These are phyloP conservation scores for Globisporangium barbulae DNA, from an alignment of 352 stramenopile species.

Conservation along the genomic window DNA sequence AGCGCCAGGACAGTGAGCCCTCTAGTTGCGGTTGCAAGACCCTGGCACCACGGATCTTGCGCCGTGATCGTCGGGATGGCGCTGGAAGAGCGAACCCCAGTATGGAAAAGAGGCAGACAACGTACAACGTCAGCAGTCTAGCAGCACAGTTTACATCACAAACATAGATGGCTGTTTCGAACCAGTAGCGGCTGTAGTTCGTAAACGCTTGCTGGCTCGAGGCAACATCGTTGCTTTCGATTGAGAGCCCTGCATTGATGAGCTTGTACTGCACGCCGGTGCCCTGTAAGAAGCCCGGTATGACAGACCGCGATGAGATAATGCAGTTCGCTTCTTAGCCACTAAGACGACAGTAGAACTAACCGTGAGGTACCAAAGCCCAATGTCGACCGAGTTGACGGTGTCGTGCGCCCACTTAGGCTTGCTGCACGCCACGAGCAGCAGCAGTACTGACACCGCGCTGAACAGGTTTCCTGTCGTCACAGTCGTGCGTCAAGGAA, in stretches of 20 bases:
- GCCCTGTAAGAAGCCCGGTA: slow-evolving; percentile 25
- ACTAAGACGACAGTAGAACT: slow-evolving; percentile 1
- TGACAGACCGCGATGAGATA: background rate
- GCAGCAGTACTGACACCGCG: slow-evolving; percentile 42
- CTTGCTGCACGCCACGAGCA: slow-evolving; percentile 41
- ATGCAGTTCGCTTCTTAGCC: background rate
- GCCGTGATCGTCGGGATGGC: slow-evolving; percentile 29
- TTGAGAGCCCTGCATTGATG: slow-evolving; percentile 58
- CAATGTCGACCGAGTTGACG: slow-evolving; percentile 72
- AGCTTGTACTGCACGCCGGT: slow-evolving; percentile 79
- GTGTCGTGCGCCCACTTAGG: slow-evolving; percentile 58
- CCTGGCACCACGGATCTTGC: slow-evolving; percentile 68
- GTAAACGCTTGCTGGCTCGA: slow-evolving; percentile 22
- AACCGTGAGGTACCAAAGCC: slow-evolving; percentile 66
- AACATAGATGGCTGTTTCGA: background rate
- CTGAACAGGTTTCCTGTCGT: slow-evolving; percentile 45
- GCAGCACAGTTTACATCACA: background rate
- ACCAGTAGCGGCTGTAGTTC: slow-evolving; percentile 43
- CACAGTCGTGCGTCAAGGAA: background rate
- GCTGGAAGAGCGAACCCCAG: slow-evolving; percentile 13
- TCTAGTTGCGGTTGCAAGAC: slow-evolving; percentile 38
- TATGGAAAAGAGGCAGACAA: background rate
- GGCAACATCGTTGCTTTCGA: slow-evolving; percentile 30
- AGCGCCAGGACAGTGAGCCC: slow-evolving; percentile 51
- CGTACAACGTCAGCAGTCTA: background rate